Conservation (phyloP, 371 early-diverging fungal genomes). For the Mucor circinelloides region DNA sequence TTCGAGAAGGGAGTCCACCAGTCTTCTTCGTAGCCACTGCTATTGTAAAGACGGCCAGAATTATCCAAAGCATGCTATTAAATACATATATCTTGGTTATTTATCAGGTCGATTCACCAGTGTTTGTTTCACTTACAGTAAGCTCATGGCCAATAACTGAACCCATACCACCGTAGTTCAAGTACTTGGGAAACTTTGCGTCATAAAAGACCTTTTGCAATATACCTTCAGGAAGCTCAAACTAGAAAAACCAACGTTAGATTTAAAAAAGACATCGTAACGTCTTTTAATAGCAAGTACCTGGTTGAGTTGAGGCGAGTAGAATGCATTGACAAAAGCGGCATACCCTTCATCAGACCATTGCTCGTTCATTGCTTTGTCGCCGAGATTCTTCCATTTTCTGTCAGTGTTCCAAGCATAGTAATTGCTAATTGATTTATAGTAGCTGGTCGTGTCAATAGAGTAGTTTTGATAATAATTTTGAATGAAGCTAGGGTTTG, state of each 20-base stretch:
- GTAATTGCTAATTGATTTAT: conserved; percentile 33
- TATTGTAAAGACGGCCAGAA: conserved; percentile 54
- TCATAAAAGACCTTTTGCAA: conserved; percentile 48
- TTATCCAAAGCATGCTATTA: conserved; percentile 49
- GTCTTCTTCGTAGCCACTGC: conserved; percentile 32
- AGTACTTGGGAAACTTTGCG: conserved; percentile 42
- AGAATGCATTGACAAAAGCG: conserved; percentile 62
- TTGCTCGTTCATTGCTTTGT: neutral
- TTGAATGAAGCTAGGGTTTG: conserved; percentile 38
- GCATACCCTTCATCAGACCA: conserved; percentile 48
- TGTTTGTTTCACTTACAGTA: conserved; percentile 35
- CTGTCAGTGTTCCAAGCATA: neutral
- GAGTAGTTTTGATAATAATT: conserved; percentile 39
- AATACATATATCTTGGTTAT: too few relatives aligned
- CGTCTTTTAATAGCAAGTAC: too few relatives aligned
- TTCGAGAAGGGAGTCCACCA: conserved; percentile 66
- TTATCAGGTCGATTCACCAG: too few relatives aligned
- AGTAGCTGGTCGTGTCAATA: conserved; percentile 37
- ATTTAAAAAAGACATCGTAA: too few relatives aligned
- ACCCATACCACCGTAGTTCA: conserved; percentile 63
- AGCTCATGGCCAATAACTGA: conserved; percentile 61
- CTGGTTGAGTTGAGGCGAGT: conserved; percentile 37
- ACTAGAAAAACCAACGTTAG: conserved; percentile 14
- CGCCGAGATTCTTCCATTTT: neutral
- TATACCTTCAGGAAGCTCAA: conserved; percentile 61